phyloP scores from a whole-genome alignment of 192 early-diverging fungal species.

The Coemansia aciculifera region DNA sequence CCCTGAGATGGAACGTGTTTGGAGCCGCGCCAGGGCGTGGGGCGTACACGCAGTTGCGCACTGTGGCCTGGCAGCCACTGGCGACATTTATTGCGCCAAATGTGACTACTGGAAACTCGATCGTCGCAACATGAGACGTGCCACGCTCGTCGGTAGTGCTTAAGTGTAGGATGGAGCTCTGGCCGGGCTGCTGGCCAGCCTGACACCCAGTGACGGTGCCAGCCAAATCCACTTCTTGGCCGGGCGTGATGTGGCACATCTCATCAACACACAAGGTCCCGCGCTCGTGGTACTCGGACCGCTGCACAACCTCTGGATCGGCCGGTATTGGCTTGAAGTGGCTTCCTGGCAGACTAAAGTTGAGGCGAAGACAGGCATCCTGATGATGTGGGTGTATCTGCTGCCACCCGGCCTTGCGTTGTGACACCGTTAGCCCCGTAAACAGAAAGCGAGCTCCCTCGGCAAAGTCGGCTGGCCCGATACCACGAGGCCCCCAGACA shows the following conservation, averaged over 20 bases:
- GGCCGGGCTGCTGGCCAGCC: not conserved
- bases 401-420: constrained; percentile 4
- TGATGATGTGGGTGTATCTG: not conserved
- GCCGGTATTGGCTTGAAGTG: constrained; percentile 16
- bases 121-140: constrained; percentile 5
- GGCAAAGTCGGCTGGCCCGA: constrained; percentile 23
- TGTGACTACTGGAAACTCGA: constrained; percentile 20
- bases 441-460: constrained; percentile 39
- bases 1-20: constrained; percentile 19
- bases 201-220: constrained; percentile 14
- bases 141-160: constrained; percentile 19
- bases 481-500: constrained; percentile 33
- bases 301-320: constrained; percentile 18
- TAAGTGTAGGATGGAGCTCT: constrained; percentile 25
- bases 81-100: constrained; percentile 22
- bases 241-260: constrained; percentile 17
- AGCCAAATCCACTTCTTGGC: constrained; percentile 38
- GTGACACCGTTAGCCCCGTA: constrained; percentile 26
- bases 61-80: constrained; percentile 22
- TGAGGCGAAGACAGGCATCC: constrained; percentile 19
- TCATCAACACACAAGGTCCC: constrained; percentile 31
- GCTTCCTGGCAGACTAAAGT: constrained; percentile 17
- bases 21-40: constrained; percentile 1
- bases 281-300: constrained; percentile 27
- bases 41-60: constrained; percentile 35